These are phyloP conservation scores for Dichomitus squalens DNA, from an alignment of 1,284 basidiomycete genomes.

Conservation along the genomic window DNA sequence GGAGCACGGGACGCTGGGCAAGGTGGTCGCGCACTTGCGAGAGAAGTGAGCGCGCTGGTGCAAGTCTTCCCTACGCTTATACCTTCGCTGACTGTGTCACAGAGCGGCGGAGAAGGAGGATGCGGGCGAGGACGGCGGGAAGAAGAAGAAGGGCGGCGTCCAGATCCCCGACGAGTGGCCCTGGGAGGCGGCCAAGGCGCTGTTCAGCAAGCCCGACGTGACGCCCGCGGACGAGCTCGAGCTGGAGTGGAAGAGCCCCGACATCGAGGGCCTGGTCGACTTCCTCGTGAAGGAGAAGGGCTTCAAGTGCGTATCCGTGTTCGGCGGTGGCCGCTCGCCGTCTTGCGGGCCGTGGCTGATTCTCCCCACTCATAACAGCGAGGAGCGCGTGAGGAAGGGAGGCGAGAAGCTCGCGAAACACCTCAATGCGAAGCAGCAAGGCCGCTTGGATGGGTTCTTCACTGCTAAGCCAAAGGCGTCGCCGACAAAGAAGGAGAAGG, in stretches of 20 bases:
- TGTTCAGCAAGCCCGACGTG: slow-evolving; percentile 92
- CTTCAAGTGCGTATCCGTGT: slow-evolving; percentile 72
- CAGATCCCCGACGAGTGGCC: slow-evolving; percentile 93
- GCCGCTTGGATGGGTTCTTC: slow-evolving; percentile 95
- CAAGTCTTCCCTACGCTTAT: neutral
- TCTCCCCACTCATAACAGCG: slow-evolving; percentile 54
- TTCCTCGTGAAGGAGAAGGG: slow-evolving; percentile 96
- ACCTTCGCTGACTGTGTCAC: neutral
- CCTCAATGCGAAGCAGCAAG: slow-evolving; percentile 92
- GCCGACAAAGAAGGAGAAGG: slow-evolving; percentile 47
- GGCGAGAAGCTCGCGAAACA: slow-evolving; percentile 92
- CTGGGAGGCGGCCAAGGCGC: slow-evolving; percentile 91
- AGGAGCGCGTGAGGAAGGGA: slow-evolving; percentile 95
- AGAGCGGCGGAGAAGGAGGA: slow-evolving; percentile 58
- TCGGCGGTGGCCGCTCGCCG: neutral
- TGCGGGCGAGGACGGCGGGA: slow-evolving; percentile 43
- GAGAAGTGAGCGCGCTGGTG: slow-evolving; percentile 61
- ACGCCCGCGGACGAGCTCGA: slow-evolving; percentile 86
- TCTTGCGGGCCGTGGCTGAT: neutral
- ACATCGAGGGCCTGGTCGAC: slow-evolving; percentile 91
- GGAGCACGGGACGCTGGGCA: slow-evolving; percentile 82
- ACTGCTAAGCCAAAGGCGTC: slow-evolving; percentile 60
- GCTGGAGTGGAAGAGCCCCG: slow-evolving; percentile 95
- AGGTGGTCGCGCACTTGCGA: slow-evolving; percentile 81
- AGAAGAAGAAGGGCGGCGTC: slow-evolving; percentile 72